Percentiles rank a stretch among this genome's conserved stretches.
phyloP scores from a whole-genome alignment of 2,329 filamentous ascomycete genomes.

The Apiospora arundinis region DNA sequence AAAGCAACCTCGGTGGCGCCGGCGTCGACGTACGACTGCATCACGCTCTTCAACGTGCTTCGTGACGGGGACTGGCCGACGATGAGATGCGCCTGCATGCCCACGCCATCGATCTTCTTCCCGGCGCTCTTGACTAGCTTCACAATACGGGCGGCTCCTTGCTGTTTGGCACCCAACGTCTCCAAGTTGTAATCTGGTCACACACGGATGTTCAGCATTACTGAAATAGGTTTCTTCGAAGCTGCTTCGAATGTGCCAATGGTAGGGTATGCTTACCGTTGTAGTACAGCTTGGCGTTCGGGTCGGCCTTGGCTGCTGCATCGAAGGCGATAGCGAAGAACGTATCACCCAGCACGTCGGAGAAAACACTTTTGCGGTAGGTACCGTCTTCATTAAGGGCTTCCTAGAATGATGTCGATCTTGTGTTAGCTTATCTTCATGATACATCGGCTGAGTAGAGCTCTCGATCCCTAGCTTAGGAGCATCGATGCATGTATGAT shows the following conservation, averaged over 20 bases:
- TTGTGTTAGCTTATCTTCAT: background rate
- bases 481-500: background rate
- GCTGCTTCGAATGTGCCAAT: no score
- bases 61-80: constrained; percentile 56
- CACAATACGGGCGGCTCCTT: constrained; percentile 51
- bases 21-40: constrained; percentile 57
- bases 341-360: constrained; percentile 58
- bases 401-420: constrained; percentile 46
- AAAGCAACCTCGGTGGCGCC: constrained; percentile 61
- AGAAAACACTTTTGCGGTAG: constrained; percentile 60
- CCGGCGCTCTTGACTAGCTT: constrained; percentile 52
- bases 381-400: constrained; percentile 63
- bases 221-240: background rate
- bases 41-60: constrained; percentile 49
- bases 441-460: background rate
- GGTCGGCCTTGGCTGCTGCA: constrained; percentile 59
- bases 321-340: constrained; percentile 66
- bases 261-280: constrained; percentile 37
- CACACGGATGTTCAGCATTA: background rate
- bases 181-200: constrained; percentile 63
- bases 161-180: constrained; percentile 53
- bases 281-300: constrained; percentile 63
- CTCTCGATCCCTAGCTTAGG: no score
- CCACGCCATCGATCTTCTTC: constrained; percentile 66
- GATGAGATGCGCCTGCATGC: constrained; percentile 66